phyloP scores from a whole-genome alignment of 1,284 basidiomycete genomes.

The Nidula niveotomentosa region DNA sequence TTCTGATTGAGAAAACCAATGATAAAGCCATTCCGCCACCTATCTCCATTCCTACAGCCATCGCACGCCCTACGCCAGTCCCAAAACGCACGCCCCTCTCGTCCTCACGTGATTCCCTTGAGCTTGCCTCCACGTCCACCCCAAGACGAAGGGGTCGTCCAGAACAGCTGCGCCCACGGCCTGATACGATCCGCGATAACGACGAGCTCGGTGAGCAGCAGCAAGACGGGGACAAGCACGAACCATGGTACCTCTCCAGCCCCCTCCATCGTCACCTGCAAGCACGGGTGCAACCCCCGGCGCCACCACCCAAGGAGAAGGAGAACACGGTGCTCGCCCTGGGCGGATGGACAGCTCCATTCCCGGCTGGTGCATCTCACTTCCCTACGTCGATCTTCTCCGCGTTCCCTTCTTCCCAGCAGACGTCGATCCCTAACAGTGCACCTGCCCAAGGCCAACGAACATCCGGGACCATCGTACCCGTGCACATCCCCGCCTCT shows the following conservation, averaged over 20 bases:
- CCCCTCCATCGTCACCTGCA: background rate
- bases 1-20: slow-evolving; percentile 2
- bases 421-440: too few relatives aligned
- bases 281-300: too few relatives aligned
- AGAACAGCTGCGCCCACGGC: too few relatives aligned
- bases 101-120: background rate
- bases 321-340: too few relatives aligned
- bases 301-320: too few relatives aligned
- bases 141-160: background rate
- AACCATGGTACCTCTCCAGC: background rate
- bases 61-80: background rate
- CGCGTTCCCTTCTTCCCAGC: too few relatives aligned
- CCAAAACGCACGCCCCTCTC: background rate
- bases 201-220: too few relatives aligned
- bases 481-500: background rate
- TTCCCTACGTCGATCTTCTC: too few relatives aligned
- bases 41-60: background rate
- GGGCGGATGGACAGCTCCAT: too few relatives aligned
- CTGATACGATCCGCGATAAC: too few relatives aligned
- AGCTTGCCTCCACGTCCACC: background rate
- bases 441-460: background rate
- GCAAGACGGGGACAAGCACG: background rate
- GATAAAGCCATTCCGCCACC: background rate
- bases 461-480: background rate
- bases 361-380: too few relatives aligned